Percentiles rank a stretch among this genome's conserved stretches.
Evolutionary conservation across 495 filamentous ascomycete genomes (phyloP).

Genomic region (Corynascus novoguineensis): DNA sequence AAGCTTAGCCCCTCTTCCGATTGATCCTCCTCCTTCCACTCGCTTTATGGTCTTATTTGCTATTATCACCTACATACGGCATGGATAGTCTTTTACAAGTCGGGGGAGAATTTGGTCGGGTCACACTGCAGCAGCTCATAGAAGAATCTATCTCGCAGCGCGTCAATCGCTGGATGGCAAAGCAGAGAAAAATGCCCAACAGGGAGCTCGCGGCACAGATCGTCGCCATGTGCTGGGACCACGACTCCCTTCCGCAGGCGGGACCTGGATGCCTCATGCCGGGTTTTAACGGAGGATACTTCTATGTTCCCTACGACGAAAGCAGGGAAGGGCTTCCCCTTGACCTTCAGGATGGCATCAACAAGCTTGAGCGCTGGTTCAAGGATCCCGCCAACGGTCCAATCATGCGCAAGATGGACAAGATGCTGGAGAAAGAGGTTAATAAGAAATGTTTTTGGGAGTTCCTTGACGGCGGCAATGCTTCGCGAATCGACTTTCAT

Average conservation of each 20-base stretch:
- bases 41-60: neutral
- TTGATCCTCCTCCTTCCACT: neutral
- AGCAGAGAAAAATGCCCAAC: neutral
- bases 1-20: too few species aligned
- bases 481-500: neutral
- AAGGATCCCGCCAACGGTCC: neutral
- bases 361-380: neutral
- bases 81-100: neutral
- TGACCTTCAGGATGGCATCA: neutral
- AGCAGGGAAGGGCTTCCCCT: neutral
- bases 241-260: neutral
- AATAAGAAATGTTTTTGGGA: conserved; percentile 16
- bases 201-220: neutral
- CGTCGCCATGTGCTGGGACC: neutral
- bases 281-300: neutral
- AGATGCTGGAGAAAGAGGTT: conserved; percentile 18
- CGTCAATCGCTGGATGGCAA: conserved; percentile 15
- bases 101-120: neutral
- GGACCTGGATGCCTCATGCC: conserved; percentile 5
- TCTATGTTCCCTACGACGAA: conserved; percentile 13
- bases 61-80: neutral
- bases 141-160: conserved; percentile 17
- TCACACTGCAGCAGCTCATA: conserved; percentile 6
- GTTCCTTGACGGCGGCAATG: conserved; percentile 4
- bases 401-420: conserved; percentile 1